Evolutionary conservation across 805 yeast species (phyloP).

Genomic region (Kodamaea kakaduensis): DNA sequence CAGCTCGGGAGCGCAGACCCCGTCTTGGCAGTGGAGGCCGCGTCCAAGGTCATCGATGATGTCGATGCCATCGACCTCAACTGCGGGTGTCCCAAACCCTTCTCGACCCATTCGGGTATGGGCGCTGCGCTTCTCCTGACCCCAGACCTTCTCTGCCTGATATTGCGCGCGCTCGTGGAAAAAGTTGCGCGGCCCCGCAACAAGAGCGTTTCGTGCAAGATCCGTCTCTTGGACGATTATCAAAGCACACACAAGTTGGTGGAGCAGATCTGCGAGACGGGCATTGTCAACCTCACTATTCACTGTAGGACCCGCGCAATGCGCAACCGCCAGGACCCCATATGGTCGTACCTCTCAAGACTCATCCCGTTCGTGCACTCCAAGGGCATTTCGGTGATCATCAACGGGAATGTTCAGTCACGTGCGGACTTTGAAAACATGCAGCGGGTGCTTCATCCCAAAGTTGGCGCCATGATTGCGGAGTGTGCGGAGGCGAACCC

Average conservation of each 20-base stretch:
- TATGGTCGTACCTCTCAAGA: constrained; percentile 61
- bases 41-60: constrained; percentile 71
- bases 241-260: constrained; percentile 60
- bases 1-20: constrained; percentile 90
- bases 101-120: constrained; percentile 93
- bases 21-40: constrained; percentile 84
- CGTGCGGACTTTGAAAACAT: constrained; percentile 51
- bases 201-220: constrained; percentile 88
- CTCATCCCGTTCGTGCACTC: constrained; percentile 59
- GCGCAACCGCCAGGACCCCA: constrained; percentile 83
- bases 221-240: constrained; percentile 66
- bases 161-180: constrained; percentile 63
- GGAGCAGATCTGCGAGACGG: constrained; percentile 53
- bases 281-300: constrained; percentile 79
- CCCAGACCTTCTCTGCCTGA: constrained; percentile 73
- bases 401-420: constrained; percentile 73
- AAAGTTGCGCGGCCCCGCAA: constrained; percentile 73
- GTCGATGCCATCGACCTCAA: constrained; percentile 92
- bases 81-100: constrained; percentile 97
- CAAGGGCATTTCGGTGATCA: constrained; percentile 64
- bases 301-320: constrained; percentile 88
- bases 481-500: constrained; percentile 86
- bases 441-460: constrained; percentile 47
- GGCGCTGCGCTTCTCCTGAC: constrained; percentile 88
- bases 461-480: constrained; percentile 90